A percentile compares a stretch with the other conserved stretches of the same genome.
phyloP scores from a whole-genome alignment of 352 stramenopile genomes.

The Pythium angustatum region DNA sequence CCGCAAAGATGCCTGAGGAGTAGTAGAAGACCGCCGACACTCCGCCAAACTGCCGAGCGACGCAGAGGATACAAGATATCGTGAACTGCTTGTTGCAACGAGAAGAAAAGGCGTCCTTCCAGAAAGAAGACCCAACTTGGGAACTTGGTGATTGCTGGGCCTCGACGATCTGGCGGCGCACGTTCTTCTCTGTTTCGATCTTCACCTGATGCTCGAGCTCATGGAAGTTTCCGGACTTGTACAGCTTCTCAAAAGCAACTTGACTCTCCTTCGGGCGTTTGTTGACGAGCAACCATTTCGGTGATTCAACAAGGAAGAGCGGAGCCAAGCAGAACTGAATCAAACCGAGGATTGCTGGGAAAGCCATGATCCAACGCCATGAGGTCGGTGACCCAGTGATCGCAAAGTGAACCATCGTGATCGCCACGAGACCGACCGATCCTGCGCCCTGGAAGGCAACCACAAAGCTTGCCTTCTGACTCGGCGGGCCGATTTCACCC shows the following conservation, averaged over 20 bases:
- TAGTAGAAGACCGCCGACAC: conserved; percentile 49
- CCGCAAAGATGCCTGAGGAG: conserved; percentile 41
- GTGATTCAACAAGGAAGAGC: conserved; percentile 36
- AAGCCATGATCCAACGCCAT: conserved; percentile 45
- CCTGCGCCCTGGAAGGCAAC: conserved; percentile 37
- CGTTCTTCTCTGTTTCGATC: conserved; percentile 29
- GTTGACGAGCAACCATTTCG: conserved; percentile 40
- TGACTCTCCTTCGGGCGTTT: conserved; percentile 30
- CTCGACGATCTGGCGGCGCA: conserved; percentile 26
- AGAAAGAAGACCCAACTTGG: conserved; percentile 27
- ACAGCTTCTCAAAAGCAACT: conserved; percentile 34
- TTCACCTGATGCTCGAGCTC: conserved; percentile 36
- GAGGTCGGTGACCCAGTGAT: conserved; percentile 32
- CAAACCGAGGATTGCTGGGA: conserved; percentile 34
- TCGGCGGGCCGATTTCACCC: conserved; percentile 36
- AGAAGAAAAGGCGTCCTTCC: conserved; percentile 31
- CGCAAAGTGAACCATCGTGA: conserved; percentile 39
- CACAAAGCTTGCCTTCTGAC: conserved; percentile 40
- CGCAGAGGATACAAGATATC: conserved; percentile 39
- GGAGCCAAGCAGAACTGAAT: conserved; percentile 34
- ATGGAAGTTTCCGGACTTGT: conserved; percentile 35
- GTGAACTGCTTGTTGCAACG: conserved; percentile 38
- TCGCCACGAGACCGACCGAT: conserved; percentile 37
- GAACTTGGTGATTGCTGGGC: conserved; percentile 20
- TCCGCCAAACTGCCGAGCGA: conserved; percentile 39